Base-by-base conservation (phyloP, 495 filamentous ascomycete species). In the Penicillium maclennaniae region DNA sequence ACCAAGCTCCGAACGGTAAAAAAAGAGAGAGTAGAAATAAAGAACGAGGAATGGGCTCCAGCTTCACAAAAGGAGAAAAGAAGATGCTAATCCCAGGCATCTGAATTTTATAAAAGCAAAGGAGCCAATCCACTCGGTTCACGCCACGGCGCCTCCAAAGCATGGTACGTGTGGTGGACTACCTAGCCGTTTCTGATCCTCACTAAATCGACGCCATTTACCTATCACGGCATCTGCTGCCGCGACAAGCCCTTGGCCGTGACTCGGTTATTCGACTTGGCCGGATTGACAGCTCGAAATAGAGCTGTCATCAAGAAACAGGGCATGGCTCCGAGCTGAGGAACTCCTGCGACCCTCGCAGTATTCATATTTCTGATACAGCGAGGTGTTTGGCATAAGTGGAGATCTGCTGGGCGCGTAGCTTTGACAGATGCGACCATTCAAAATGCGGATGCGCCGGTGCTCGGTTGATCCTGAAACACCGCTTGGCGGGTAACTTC, bases 291-390 rank as follows among this genome's bases (percentile, higher is more conserved):
- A 14, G 19, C 38, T 43, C 16, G 14, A 16, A 43, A 19, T 8
- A 20, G 47, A 53, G 51, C 36, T 38, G 49, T 53, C 49, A 60
- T 20, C 10, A 34, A 12, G 10, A 34, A 34, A 12, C n/a, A 17
- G 49, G 52, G 46, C 25, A 51, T 28, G 42, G 39, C 27, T 43
- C 45, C 38, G 28, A 23, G 46, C 10, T 34, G 8, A 12, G 14
- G 8, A 34, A 34, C 31, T 34, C 31, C 31, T 14, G 31, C 14
- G 14, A 9, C 14, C 31, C 31, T 14, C 9, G 10, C 10, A 12
- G 31, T 14, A 34, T n/a, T 55, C 59, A 65, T 62, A 54, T 62
- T 48, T 60, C 50, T 65, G 55, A 49, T 45, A 65, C 62, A 16
- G 20, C 17, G 54, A 38, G 37, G 37, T 41, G 53, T 56, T 40